Evolutionary conservation across 352 stramenopile genomes (phyloP).

Genomic region (Globisporangium iwayamae): DNA sequence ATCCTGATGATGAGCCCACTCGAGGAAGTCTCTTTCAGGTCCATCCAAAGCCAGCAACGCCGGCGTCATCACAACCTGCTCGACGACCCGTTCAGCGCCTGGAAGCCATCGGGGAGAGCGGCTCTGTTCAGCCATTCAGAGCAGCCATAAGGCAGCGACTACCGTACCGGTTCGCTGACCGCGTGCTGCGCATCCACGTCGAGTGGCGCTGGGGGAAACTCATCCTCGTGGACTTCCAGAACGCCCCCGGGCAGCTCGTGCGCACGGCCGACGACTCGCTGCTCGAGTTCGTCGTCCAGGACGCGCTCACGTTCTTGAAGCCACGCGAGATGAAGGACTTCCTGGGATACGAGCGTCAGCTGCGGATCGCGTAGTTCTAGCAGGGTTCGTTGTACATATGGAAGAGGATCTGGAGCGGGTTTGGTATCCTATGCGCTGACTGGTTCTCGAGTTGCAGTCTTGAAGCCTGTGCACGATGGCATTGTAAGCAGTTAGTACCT

Average conservation of each 20-base stretch:
- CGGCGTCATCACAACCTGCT: background rate
- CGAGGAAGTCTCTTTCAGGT: background rate
- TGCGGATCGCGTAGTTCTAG: conserved; percentile 10
- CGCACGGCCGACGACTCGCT: conserved; percentile 6
- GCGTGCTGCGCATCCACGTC: conserved; percentile 21
- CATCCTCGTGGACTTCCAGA: conserved; percentile 21
- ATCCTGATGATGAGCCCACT: background rate
- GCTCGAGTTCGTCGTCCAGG: conserved; percentile 16
- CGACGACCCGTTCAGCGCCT: background rate
- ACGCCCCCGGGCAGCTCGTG: conserved; percentile 10
- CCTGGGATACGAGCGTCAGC: conserved; percentile 8
- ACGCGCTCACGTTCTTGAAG: conserved; percentile 13
- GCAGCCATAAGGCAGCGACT: background rate
- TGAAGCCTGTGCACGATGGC: background rate
- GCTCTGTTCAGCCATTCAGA: background rate
- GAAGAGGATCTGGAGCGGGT: no score
- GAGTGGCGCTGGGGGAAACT: conserved; percentile 24
- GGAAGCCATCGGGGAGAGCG: background rate
- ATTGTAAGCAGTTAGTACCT: background rate
- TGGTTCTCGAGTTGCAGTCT: background rate
- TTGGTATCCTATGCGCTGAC: no score
- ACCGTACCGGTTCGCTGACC: conserved; percentile 9
- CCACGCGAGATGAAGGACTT: conserved; percentile 10
- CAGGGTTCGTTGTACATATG: no score
- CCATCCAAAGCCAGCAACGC: background rate